Evolutionary conservation across 2,329 filamentous ascomycete species (phyloP).

Genomic region (Penicillium sp.): DNA sequence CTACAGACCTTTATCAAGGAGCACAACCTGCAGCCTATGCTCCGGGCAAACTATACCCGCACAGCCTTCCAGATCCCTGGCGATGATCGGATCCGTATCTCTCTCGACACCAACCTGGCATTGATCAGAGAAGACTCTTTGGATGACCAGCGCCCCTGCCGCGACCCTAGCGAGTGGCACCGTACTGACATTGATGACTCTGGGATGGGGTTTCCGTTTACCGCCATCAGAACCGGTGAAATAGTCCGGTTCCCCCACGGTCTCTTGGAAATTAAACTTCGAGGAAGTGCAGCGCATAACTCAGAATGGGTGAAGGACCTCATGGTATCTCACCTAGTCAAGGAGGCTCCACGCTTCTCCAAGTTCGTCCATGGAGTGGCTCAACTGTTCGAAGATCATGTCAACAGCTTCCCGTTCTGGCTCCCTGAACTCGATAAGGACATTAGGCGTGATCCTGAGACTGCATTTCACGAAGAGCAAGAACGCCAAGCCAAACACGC

Average conservation of each 20-base stretch:
- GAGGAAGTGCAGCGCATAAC: constrained; percentile 60
- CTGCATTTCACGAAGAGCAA: constrained; percentile 90
- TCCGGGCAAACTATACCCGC: constrained; percentile 91
- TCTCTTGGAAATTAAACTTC: constrained; percentile 89
- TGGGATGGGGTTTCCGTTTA: constrained; percentile 85
- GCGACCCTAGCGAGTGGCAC: constrained; percentile 89
- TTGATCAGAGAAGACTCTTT: constrained; percentile 79
- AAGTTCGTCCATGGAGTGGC: constrained; percentile 97
- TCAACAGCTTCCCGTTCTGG: constrained; percentile 97
- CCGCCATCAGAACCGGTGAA: constrained; percentile 85
- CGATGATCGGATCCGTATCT: constrained; percentile 87
- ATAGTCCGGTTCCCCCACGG: constrained; percentile 89
- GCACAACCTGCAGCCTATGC: constrained; percentile 77
- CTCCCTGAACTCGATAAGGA: constrained; percentile 88
- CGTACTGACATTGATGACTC: constrained; percentile 83
- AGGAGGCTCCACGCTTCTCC: constrained; percentile 86
- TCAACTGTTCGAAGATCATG: constrained; percentile 89
- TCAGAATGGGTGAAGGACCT: constrained; percentile 89
- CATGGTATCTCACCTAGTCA: constrained; percentile 90
- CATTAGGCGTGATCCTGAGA: constrained; percentile 89
- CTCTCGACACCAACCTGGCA: constrained; percentile 88
- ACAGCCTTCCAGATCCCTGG: constrained; percentile 96
- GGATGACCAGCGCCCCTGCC: constrained; percentile 82
- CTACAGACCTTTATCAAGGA: constrained; percentile 82
- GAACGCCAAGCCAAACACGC: constrained; percentile 78